Conservation (phyloP, 2,329 filamentous ascomycete genomes). For the Thielaviopsis populi region DNA sequence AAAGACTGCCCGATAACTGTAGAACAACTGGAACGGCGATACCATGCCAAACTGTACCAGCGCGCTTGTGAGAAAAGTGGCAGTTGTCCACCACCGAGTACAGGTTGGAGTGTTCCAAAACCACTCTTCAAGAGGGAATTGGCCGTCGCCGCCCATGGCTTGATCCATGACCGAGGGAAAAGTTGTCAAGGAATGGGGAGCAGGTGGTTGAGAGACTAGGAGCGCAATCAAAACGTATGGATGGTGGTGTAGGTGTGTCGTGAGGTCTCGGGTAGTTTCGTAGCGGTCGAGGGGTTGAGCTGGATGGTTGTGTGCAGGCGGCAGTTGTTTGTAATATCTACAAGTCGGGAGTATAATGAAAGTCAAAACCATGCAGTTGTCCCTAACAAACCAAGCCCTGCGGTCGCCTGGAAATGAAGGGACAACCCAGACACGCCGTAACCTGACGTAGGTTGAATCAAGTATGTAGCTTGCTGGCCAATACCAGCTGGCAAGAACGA, state of each 20-base stretch:
- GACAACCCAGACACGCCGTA: neutral
- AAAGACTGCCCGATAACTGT: conserved; percentile 86
- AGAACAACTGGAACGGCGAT: conserved; percentile 90
- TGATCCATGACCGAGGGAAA: conserved; percentile 34
- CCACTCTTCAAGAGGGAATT: conserved; percentile 84
- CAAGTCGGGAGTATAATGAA: no score
- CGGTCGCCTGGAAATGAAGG: no score
- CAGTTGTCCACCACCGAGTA: conserved; percentile 93
- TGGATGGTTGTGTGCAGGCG: no score
- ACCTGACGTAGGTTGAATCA: neutral
- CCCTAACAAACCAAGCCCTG: no score
- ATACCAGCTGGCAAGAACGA: no score
- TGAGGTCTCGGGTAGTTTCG: no score
- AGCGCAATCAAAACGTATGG: no score
- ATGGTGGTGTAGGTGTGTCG: no score
- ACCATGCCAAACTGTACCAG: conserved; percentile 88
- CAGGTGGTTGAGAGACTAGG: neutral
- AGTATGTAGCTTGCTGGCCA: no score
- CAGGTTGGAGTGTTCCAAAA: conserved; percentile 98
- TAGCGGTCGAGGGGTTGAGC: no score
- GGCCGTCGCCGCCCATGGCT: conserved; percentile 42
- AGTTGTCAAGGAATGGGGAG: neutral
- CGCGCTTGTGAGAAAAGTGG: conserved; percentile 72
- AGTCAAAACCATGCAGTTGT: no score
- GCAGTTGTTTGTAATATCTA: no score